These are phyloP conservation scores for Penicillium sp. DNA, from an alignment of 2,329 filamentous ascomycete genomes.

Conservation along the genomic window DNA sequence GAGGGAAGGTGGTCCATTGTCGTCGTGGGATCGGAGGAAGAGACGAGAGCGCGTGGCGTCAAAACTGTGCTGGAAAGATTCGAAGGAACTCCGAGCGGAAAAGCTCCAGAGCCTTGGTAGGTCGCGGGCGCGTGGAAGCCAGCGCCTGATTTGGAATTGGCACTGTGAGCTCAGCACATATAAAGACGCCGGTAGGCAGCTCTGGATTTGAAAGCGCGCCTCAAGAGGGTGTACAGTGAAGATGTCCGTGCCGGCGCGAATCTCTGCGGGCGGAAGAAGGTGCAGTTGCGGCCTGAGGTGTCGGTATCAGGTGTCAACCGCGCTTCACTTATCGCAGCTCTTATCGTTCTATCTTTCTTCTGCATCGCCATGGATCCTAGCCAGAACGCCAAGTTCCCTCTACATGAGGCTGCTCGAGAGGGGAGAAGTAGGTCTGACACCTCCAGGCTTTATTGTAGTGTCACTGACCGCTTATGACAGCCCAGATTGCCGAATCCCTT, in stretches of 20 bases:
- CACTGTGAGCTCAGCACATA: background rate
- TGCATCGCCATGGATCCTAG: conserved; percentile 39
- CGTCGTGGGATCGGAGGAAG: background rate
- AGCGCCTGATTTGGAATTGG: background rate
- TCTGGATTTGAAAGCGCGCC: too few relatives aligned
- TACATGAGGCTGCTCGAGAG: conserved; percentile 83
- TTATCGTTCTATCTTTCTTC: conserved; percentile 20
- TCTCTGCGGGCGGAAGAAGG: conserved; percentile 12
- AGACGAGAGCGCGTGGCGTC: background rate
- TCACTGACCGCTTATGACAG: conserved; percentile 47
- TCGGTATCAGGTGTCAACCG: conserved; percentile 16
- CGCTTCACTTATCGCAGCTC: conserved; percentile 23
- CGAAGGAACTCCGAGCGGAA: conserved; percentile 5
- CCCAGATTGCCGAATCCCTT: conserved; percentile 68
- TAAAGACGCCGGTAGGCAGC: too few relatives aligned
- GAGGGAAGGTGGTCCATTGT: conserved; percentile 35
- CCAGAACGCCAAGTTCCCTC: conserved; percentile 65
- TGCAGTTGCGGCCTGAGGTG: conserved; percentile 22
- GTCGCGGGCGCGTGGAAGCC: background rate
- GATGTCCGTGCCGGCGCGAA: conserved; percentile 7
- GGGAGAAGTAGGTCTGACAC: conserved; percentile 64
- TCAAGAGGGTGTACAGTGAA: too few relatives aligned
- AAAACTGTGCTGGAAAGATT: background rate
- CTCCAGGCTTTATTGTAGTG: conserved; percentile 5
- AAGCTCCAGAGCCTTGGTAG: background rate